Conservation (phyloP, 768 basidiomycete genomes). For the Neoboletus brunneissimus region DNA sequence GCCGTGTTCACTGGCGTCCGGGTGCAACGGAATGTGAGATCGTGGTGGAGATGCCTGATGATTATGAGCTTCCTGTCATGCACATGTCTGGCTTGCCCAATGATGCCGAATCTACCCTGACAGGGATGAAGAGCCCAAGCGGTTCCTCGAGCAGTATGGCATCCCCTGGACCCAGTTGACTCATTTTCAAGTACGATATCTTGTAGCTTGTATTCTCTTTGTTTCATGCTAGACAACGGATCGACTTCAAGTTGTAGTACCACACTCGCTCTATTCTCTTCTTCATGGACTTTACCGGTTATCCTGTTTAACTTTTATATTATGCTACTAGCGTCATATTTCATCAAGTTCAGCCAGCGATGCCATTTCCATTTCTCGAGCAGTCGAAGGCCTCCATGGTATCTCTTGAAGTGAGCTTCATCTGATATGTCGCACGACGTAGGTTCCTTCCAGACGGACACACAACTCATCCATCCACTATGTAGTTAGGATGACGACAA, state of each 20-base stretch:
- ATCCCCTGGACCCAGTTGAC: not conserved
- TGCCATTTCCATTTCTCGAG: too few species aligned
- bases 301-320: too few species aligned
- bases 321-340: too few species aligned
- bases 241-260: not conserved
- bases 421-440: too few species aligned
- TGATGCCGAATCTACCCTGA: not conserved
- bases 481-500: too few species aligned
- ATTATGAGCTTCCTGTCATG: not conserved
- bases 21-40: conserved; percentile 39
- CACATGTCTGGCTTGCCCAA: not conserved
- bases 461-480: too few species aligned
- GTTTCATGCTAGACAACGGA: not conserved
- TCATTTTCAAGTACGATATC: not conserved
- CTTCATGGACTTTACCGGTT: not conserved
- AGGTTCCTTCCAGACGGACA: too few species aligned
- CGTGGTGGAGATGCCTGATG: conserved; percentile 9
- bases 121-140: not conserved
- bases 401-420: too few species aligned
- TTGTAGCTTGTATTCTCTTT: not conserved
- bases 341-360: too few species aligned
- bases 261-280: not conserved
- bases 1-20: conserved; percentile 39
- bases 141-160: not conserved
- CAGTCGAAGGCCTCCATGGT: too few species aligned